These are phyloP conservation scores for Colletotrichum chrysophilum DNA, from an alignment of 2,329 filamentous ascomycete genomes.

Conservation along the genomic window DNA sequence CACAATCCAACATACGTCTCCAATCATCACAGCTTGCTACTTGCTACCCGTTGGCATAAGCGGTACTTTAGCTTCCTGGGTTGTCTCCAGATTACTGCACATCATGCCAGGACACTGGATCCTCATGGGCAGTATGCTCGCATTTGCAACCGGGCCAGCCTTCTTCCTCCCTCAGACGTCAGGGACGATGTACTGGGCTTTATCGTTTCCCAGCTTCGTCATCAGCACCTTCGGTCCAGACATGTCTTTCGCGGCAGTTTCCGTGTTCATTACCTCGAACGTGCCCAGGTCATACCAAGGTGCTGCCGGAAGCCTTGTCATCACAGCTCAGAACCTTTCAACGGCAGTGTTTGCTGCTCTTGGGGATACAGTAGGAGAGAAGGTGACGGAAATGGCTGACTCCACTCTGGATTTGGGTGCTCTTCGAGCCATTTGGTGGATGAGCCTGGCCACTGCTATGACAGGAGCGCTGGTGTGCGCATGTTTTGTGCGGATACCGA, in stretches of 20 bases:
- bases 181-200: not conserved
- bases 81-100: not conserved
- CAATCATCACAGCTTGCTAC: not conserved
- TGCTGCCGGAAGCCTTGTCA: not conserved
- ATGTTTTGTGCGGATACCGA: not conserved
- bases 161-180: not conserved
- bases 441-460: not conserved
- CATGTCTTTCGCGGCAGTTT: not conserved
- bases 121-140: not conserved
- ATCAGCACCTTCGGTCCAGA: not conserved
- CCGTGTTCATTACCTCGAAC: not conserved
- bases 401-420: not conserved
- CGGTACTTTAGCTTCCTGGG: not conserved
- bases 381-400: not conserved
- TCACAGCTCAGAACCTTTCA: not conserved
- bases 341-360: not conserved
- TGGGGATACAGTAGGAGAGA: rapidly evolving
- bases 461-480: not conserved
- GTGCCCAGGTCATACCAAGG: not conserved
- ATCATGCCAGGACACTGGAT: not conserved
- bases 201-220: not conserved
- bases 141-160: not conserved
- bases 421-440: not conserved
- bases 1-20: not conserved
- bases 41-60: not conserved